Evolutionary conservation across 305 asterid genomes (phyloP).

Genomic region (Solanum chacoense): DNA sequence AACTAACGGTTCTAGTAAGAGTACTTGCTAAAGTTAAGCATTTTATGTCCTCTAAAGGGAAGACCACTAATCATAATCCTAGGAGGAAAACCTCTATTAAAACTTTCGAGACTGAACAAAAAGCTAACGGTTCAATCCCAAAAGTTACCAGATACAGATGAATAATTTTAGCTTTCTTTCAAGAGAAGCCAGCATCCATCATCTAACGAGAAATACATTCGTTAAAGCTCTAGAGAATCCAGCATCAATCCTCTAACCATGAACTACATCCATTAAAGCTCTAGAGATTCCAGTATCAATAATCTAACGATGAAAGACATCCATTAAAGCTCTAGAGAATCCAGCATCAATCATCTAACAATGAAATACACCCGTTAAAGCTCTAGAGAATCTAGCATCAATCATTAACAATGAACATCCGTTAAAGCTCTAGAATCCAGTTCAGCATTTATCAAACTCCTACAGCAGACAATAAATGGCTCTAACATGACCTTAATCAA

Average conservation of each 20-base stretch:
- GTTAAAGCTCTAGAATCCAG: not conserved
- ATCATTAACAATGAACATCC: too few species aligned
- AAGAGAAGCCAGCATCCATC: not conserved
- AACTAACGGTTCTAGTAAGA: too few species aligned
- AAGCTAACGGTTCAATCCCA: not conserved
- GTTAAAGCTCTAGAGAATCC: not conserved
- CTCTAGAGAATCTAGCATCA: not conserved
- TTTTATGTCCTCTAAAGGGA: not conserved
- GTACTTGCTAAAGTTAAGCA: too few species aligned
- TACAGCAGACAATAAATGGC: not conserved
- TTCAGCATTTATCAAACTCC: not conserved
- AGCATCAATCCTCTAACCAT: too few species aligned
- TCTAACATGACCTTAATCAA: not conserved
- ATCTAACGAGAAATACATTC: too few species aligned
- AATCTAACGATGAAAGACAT: too few species aligned
- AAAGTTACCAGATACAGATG: not conserved
- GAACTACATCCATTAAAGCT: not conserved
- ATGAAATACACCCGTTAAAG: too few species aligned
- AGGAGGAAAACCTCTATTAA: not conserved
- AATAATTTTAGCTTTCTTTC: not conserved
- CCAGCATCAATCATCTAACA: not conserved
- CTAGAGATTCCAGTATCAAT: not conserved
- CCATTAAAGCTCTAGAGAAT: too few species aligned
- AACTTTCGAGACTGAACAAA: too few species aligned
- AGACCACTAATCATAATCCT: not conserved